These are phyloP conservation scores for Kokia cookei DNA, from an alignment of 441 rosid genomes.

Conservation along the genomic window DNA sequence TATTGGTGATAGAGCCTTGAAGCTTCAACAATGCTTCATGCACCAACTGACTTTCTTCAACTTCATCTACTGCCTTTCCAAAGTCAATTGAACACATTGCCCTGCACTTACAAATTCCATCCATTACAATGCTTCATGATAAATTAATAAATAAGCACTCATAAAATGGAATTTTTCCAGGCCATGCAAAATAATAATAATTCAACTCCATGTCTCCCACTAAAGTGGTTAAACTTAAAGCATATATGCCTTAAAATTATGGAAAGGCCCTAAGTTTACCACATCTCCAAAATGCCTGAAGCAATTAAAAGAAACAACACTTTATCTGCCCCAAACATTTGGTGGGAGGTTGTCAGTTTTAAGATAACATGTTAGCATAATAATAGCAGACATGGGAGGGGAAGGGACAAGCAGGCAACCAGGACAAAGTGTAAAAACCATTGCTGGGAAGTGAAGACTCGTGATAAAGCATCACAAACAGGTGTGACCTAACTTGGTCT, in stretches of 20 bases:
- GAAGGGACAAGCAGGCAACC: not conserved
- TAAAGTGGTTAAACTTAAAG: no score
- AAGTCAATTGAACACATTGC: conserved; percentile 85
- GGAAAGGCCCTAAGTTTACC: not conserved
- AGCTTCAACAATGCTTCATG: conserved; percentile 39
- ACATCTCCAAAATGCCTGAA: not conserved
- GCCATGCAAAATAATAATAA: not conserved
- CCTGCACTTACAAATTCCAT: conserved; percentile 25
- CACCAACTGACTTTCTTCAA: conserved; percentile 38
- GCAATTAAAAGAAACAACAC: not conserved
- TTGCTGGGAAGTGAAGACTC: not conserved
- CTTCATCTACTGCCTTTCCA: conserved; percentile 64
- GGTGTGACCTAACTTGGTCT: not conserved
- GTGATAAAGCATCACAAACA: no score
- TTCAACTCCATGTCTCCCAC: no score
- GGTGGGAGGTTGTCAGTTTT: not conserved
- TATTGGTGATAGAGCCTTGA: conserved; percentile 30
- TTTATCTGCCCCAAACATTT: not conserved
- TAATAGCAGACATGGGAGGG: not conserved
- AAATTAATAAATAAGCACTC: not conserved
- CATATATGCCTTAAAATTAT: not conserved
- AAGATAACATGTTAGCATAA: not conserved
- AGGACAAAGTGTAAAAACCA: not conserved
- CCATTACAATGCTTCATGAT: not conserved
- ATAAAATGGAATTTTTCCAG: not conserved